Conservation (phyloP, 306 rosid genomes). For the Nissolia schottii region DNA sequence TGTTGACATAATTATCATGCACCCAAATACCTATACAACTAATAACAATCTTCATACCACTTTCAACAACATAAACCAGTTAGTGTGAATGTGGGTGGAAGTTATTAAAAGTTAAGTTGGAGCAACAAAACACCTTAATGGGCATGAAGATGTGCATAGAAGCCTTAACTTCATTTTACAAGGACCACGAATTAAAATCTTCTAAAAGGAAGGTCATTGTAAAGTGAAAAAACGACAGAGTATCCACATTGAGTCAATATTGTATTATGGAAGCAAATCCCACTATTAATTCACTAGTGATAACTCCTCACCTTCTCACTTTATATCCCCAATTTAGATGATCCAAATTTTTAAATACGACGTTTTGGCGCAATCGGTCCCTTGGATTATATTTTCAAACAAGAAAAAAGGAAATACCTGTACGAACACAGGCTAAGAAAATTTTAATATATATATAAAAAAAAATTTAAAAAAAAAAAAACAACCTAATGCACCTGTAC, state of each 20-base stretch:
- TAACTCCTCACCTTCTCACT: too few species aligned
- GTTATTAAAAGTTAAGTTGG: not conserved
- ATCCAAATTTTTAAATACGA: not conserved
- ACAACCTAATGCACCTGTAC: slow-evolving; percentile 19
- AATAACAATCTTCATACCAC: too few species aligned
- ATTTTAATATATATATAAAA: too few species aligned
- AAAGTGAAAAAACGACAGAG: too few species aligned
- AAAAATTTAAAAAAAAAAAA: not conserved
- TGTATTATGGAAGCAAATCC: too few species aligned
- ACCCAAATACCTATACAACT: not conserved
- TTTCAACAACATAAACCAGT: too few species aligned
- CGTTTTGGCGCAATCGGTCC: not conserved
- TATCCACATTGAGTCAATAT: too few species aligned
- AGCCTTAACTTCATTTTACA: not conserved
- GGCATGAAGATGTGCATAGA: not conserved
- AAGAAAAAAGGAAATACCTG: not conserved
- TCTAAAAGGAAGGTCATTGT: too few species aligned
- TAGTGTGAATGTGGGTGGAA: not conserved
- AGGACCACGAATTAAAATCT: too few species aligned
- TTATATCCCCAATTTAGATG: too few species aligned
- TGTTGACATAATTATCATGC: not conserved
- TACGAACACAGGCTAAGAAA: not conserved
- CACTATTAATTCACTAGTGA: too few species aligned
- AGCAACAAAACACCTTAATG: not conserved
- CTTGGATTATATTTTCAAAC: not conserved